Evolutionary conservation across 2,329 filamentous ascomycete genomes (phyloP), one percentile per base, ranked within the genome.

Genomic region (Alternaria longipes): DNA sequence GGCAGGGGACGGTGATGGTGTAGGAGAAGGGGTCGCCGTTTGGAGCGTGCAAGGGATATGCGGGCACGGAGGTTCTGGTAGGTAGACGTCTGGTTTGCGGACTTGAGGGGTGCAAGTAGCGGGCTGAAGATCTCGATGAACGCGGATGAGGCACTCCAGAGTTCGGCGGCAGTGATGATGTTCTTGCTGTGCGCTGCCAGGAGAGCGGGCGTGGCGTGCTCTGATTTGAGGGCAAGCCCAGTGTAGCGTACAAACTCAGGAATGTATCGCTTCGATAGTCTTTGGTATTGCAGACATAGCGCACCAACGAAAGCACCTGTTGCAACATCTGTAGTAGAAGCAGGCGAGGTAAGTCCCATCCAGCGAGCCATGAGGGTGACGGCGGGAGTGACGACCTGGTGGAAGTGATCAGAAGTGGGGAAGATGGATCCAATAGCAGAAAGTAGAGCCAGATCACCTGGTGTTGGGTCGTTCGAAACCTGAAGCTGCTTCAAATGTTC

Each of bases 401-500:
- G 95, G 79, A 98, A 99, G 80, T 98, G 94, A 79, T 99, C 95
- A 0, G 94, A 97, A 0, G 95, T 97, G 5, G 95, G 94, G 73
- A 97, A 99, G 54, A 96, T 91, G 2, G 89, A 89, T 41, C 90
- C 89, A 61, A 97, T 87, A 0, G 92, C 93, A 0, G 92, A 94
- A 36, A 99, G 82, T n/a, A 97, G 81, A 22, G 93, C 81, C 20
- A 99, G 81, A 72, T 99, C 94, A 18, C 92, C 92, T n/a, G 84
- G 76, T 12, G 78, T 69, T 76, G 85, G 72, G 78, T 86, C 70
- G 84, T 87, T 84, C 2, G 84, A 79, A 12, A 84, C 78, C 41
- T 86, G 81, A 34, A 90, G 81, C 24, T 79, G 75, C 60, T 84
- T 82, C 22, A 99, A 84, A 65, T 91, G 89, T n/a, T 84, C 79